phyloP scores from a whole-genome alignment of 441 rosid genomes.

The Jatropha multifida region DNA sequence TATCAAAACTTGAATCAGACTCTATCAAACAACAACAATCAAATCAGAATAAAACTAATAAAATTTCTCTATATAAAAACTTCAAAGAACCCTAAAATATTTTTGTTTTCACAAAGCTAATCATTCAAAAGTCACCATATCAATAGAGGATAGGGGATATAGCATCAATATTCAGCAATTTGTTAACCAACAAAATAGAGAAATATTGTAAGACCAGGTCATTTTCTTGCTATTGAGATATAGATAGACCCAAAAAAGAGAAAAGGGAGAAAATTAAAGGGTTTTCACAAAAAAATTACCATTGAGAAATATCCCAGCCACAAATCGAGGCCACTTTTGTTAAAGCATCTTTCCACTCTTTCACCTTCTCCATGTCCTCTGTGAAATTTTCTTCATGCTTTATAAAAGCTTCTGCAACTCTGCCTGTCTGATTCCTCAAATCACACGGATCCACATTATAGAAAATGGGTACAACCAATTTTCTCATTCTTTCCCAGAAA shows the following conservation, averaged over 20 bases:
- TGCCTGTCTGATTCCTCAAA: neutral
- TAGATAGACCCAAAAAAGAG: neutral
- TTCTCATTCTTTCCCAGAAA: neutral
- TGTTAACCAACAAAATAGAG: no score
- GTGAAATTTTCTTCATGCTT: neutral
- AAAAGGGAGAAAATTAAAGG: neutral
- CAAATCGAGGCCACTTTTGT: conserved; percentile 1
- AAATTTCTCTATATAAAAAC: neutral
- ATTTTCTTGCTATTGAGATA: no score
- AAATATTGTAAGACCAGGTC: no score
- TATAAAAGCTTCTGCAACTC: neutral
- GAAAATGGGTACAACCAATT: neutral
- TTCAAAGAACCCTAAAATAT: neutral
- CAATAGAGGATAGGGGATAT: no score
- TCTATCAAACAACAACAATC: neutral
- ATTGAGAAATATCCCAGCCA: conserved; percentile 1
- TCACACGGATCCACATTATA: neutral
- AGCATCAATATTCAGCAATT: no score
- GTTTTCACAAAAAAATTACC: neutral
- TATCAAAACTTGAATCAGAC: neutral
- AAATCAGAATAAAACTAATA: neutral
- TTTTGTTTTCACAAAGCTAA: no score
- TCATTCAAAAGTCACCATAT: no score
- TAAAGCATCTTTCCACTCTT: neutral
- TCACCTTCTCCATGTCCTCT: neutral